Evolutionary conservation across 768 basidiomycete species (phyloP), one percentile per base, ranked within the genome.

Genomic region (Kondoa subrosea): DNA sequence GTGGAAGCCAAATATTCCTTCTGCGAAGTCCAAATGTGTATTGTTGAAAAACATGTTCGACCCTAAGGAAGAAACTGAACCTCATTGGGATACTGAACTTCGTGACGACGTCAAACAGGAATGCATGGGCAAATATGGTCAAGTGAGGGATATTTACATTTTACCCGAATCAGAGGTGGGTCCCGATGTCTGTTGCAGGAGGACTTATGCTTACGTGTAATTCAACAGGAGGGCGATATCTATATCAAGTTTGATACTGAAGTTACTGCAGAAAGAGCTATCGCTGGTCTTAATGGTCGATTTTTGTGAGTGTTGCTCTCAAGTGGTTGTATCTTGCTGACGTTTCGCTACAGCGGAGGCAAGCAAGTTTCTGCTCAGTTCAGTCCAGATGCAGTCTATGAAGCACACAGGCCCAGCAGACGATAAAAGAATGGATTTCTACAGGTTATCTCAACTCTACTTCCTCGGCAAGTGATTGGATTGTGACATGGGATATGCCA

Each of bases 51-150:
- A 99, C 74, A 93, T 96, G 89, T 99, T 99, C 76, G 82, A 88
- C 75, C 89, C 93, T n/a, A 91, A 89, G 78, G 89, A 95, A 77
- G 95, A 97, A 81, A 91, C 89, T 16, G 95, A 91, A 71, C 84
- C 83, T 58, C 89, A 96, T 74, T 99, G 95, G 95, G 90, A 97
- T 75, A 88, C 84, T 70, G 95, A 97, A 68, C 86, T 99, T 59
- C 88, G 85, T 65, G 91, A 96, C 21, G 95, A 99, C 75, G 91
- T 97, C 75, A 95, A 90, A 79, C 83, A 84, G 69, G 95, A 99
- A 81, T 88, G 89, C 72, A 87, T 91, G 78, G 80, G 80, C 67
- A 92, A 93, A 78, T 97, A 95, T 75, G 95, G 95, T 64, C 78
- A 77, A 60, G 89, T 97, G 27, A 81, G 84, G 59, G 84, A 85